Conservation (phyloP, 352 stramenopile species). For the Thraustotheca clavata region DNA sequence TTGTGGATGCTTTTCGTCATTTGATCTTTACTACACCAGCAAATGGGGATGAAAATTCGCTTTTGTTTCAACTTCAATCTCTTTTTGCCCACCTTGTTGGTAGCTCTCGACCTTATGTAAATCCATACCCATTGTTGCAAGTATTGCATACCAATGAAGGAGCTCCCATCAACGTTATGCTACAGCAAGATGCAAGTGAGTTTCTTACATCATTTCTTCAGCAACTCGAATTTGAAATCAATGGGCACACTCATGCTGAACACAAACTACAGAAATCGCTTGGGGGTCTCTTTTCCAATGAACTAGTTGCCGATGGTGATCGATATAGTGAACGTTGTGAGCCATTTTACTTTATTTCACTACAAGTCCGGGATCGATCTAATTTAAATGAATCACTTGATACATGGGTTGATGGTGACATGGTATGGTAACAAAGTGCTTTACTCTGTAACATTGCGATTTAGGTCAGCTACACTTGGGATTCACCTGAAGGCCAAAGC, state of each 20-base stretch:
- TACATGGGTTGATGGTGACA: constrained; percentile 84
- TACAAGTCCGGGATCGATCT: constrained; percentile 81
- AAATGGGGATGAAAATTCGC: constrained; percentile 25
- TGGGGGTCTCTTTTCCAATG: constrained; percentile 87
- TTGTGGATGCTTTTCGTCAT: constrained; percentile 86
- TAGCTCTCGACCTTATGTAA: constrained; percentile 80
- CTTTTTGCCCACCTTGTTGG: constrained; percentile 85
- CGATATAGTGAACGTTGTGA: constrained; percentile 84
- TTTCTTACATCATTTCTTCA: constrained; percentile 92
- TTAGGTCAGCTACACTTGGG: constrained; percentile 85
- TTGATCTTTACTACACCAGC: constrained; percentile 65
- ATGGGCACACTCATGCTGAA: constrained; percentile 46
- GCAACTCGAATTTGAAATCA: constrained; percentile 87
- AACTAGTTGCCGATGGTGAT: constrained; percentile 81
- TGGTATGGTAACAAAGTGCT: constrained; percentile 10
- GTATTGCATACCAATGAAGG: constrained; percentile 86
- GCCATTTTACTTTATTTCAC: constrained; percentile 87
- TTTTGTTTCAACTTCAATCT: constrained; percentile 85
- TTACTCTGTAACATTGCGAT: background rate
- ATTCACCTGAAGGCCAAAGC: constrained; percentile 41
- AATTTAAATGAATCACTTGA: constrained; percentile 80
- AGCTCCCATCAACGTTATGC: constrained; percentile 78
- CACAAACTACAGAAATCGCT: constrained; percentile 83
- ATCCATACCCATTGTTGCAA: constrained; percentile 61
- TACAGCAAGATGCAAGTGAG: constrained; percentile 90